Evolutionary conservation across 192 early-diverging fungal genomes (phyloP), one percentile per base, ranked within the genome.

Genomic region (Umbelopsis isabellina): DNA sequence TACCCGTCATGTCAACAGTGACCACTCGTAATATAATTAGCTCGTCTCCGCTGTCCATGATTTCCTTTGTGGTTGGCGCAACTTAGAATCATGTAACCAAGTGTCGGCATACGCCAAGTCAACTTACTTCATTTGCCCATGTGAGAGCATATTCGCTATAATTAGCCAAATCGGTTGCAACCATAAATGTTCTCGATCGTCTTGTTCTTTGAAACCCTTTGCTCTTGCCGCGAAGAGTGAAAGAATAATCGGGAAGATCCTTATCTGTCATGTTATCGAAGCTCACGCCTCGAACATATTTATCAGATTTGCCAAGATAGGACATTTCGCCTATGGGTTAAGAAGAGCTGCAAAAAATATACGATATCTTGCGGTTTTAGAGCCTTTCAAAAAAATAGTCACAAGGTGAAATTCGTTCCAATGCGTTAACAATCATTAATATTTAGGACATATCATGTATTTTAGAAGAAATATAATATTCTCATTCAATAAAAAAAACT

Each of bases 31-130:
- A 61, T 30, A 72, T 61, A 41, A 72, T 66, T 15, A 77, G 71
- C 65, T 87, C 85, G 72, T 87, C 85, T 25, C 85, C 83, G 72
- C 84, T 80, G 46, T 84, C 85, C 61, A 86, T 73, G 49, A 87
- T 44, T 23, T 78, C 71, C 76, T 78, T 73, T 22, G 13, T 7
- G 46, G 18, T 30, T 16, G 46, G 15, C 2, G 52, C 4, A 22
- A 47, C 13, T 21, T 45, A 33, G 21, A 66, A 2, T 33, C 15
- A 46, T 15, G 16, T 35, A 37, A 1, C 22, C 18, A 45, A 22
- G 45, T 49, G 46, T 13, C 46, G 30, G 30, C 55, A 22, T 64
- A 2, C 30, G 1, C 2, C 1, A 9, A 52, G 47, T 51, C 51
- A 50, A 37, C 48, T 35, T 66, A 80, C 79, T 27, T 80, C 82